Evolutionary conservation across 2,329 filamentous ascomycete genomes (phyloP).

Genomic region (Botryotinia narcissicola): DNA sequence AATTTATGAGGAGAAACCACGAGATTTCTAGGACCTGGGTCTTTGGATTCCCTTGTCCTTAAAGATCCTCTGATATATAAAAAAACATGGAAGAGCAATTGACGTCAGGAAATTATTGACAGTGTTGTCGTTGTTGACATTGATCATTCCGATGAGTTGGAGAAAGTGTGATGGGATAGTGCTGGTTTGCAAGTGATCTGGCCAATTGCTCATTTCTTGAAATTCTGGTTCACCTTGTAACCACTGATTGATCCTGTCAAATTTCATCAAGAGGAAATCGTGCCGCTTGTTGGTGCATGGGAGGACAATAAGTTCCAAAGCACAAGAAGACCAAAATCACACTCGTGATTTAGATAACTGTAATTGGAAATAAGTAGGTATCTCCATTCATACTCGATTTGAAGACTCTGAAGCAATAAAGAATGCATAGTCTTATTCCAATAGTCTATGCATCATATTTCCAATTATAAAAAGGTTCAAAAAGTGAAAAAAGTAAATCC

Average conservation of each 20-base stretch:
- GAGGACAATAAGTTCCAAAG: neutral
- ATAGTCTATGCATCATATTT: neutral
- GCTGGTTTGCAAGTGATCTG: neutral
- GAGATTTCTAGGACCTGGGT: neutral
- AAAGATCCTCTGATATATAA: neutral
- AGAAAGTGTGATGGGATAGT: neutral
- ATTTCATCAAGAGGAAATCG: neutral
- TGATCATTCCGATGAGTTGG: neutral
- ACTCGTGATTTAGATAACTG: neutral
- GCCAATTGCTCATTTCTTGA: neutral
- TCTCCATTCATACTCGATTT: neutral
- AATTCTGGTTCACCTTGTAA: slow-evolving; percentile 1
- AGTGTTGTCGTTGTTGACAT: neutral
- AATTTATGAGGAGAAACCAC: neutral
- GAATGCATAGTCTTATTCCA: neutral
- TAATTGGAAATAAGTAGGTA: neutral
- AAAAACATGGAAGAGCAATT: neutral
- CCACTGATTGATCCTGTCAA: neutral
- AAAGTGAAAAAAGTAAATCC: neutral
- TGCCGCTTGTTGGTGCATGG: neutral
- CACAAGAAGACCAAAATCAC: neutral
- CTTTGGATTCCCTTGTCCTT: neutral
- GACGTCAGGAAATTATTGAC: slow-evolving; percentile 4
- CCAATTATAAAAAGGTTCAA: neutral
- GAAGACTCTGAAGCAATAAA: neutral